A percentile compares a stretch with the other conserved stretches of the same genome.
Conservation (phyloP, 345 rosid genomes). For the Carallia brachiata region DNA sequence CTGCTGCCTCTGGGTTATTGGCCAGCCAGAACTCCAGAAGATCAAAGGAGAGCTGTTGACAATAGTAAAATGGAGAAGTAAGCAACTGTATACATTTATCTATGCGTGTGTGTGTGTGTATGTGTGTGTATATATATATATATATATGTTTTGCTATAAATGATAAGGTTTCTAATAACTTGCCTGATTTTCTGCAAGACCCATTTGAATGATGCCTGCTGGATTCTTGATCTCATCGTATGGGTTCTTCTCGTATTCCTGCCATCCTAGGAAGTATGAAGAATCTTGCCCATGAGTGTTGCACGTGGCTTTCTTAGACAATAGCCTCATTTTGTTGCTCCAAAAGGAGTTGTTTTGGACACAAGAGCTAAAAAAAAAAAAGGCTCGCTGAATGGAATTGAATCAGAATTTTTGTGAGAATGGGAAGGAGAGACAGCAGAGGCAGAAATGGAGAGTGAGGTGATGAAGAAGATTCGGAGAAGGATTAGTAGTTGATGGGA, state of each 20-base stretch:
- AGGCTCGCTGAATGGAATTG: too few species aligned
- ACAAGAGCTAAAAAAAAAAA: neutral
- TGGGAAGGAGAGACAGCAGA: conserved; percentile 12
- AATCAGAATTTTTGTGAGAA: conserved; percentile 2
- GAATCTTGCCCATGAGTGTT: conserved; percentile 80
- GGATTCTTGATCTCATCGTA: conserved; percentile 64
- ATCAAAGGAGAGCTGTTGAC: conserved; percentile 68
- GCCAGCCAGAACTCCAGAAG: conserved; percentile 67
- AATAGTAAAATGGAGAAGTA: neutral
- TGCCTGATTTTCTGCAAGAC: conserved; percentile 88
- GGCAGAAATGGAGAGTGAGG: neutral
- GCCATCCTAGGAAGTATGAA: conserved; percentile 79
- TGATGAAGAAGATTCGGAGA: neutral
- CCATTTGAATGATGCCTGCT: conserved; percentile 74
- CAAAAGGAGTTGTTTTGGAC: neutral
- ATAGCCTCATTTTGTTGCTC: conserved; percentile 40
- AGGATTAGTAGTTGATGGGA: conserved; percentile 5
- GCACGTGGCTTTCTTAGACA: conserved; percentile 65
- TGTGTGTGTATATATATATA: too few species aligned
- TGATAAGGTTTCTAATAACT: neutral
- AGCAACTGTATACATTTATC: neutral
- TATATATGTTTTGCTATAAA: neutral
- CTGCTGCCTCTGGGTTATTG: conserved; percentile 61
- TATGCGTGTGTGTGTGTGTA: too few species aligned
- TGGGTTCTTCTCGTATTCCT: conserved; percentile 77